Evolutionary conservation across 208 protist species (phyloP).

Genomic region (Leishmania amazonensis): DNA sequence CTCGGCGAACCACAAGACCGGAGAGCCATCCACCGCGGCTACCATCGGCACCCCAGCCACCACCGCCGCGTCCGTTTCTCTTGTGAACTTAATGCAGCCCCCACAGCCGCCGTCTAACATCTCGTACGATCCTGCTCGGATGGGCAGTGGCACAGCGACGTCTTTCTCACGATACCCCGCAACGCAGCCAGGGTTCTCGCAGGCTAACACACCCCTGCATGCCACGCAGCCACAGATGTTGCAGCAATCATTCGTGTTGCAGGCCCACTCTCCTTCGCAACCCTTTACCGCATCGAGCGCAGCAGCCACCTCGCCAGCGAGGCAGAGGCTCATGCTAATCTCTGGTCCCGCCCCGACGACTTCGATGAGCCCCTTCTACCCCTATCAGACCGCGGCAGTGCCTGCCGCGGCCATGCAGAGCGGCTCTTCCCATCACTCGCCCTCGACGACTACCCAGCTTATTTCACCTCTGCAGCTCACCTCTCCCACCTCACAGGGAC

Average conservation of each 20-base stretch:
- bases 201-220: conserved; percentile 18
- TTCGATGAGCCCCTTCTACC: conserved; percentile 11
- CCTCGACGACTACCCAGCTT: conserved; percentile 4
- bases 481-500: conserved; percentile 9
- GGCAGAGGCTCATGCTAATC: conserved; percentile 16
- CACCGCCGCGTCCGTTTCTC: conserved; percentile 10
- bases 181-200: conserved; percentile 14
- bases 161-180: conserved; percentile 10
- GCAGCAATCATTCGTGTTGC: conserved; percentile 15
- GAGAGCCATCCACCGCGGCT: conserved; percentile 7
- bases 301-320: conserved; percentile 7
- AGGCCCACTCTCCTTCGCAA: conserved; percentile 11
- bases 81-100: conserved; percentile 20
- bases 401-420: conserved; percentile 20
- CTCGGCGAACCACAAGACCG: conserved; percentile 7
- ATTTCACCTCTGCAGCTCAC: conserved; percentile 18
- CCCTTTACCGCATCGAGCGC: conserved; percentile 1
- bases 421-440: conserved; percentile 6
- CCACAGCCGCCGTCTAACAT: conserved; percentile 11
- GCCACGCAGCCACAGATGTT: conserved; percentile 17
- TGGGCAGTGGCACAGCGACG: conserved; percentile 5
- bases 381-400: conserved; percentile 11
- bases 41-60: conserved; percentile 4
- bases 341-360: background rate
- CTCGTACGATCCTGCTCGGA: background rate